A percentile compares a stretch with the other conserved stretches of the same genome.
Evolutionary conservation across 768 basidiomycete species (phyloP).

Genomic region (Chalciporus piperatus): DNA sequence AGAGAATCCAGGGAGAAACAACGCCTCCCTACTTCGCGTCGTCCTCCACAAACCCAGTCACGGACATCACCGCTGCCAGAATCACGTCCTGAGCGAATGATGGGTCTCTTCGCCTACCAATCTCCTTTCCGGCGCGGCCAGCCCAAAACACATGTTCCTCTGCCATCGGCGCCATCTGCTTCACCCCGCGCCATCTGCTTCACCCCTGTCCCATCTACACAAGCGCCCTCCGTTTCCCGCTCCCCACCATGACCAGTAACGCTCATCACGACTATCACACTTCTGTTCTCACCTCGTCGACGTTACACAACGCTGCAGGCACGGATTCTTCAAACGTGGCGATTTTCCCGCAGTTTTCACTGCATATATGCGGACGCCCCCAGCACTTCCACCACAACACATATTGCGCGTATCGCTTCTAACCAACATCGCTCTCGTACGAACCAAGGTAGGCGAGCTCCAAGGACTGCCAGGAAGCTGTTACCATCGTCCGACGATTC

Average conservation of each 20-base stretch:
- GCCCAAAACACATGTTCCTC: conserved; percentile 20
- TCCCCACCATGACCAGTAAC: conserved; percentile 30
- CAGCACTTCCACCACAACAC: conserved; percentile 62
- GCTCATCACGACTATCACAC: conserved; percentile 42
- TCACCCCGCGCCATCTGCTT: too few species aligned
- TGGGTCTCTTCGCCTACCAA: conserved; percentile 43
- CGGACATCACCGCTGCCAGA: conserved; percentile 4
- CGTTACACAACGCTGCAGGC: conserved; percentile 62
- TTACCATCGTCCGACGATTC: conserved; percentile 51
- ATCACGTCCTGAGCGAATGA: conserved; percentile 13
- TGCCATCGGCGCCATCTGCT: conserved; percentile 1
- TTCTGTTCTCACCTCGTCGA: conserved; percentile 49
- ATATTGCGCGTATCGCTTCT: conserved; percentile 68
- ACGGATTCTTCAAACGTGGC: conserved; percentile 88
- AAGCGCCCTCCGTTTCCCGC: conserved; percentile 12
- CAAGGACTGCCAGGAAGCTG: conserved; percentile 62
- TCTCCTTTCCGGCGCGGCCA: conserved; percentile 44
- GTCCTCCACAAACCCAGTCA: conserved; percentile 13
- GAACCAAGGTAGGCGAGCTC: conserved; percentile 76
- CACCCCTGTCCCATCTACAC: background rate
- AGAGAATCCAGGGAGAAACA: conserved; percentile 6
- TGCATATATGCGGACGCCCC: conserved; percentile 71
- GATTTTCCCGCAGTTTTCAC: conserved; percentile 78
- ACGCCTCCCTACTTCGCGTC: conserved; percentile 4
- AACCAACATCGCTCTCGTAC: conserved; percentile 81